Evolutionary conservation across 2,329 filamentous ascomycete species (phyloP).

Genomic region (Tolypocladium endophyticum): DNA sequence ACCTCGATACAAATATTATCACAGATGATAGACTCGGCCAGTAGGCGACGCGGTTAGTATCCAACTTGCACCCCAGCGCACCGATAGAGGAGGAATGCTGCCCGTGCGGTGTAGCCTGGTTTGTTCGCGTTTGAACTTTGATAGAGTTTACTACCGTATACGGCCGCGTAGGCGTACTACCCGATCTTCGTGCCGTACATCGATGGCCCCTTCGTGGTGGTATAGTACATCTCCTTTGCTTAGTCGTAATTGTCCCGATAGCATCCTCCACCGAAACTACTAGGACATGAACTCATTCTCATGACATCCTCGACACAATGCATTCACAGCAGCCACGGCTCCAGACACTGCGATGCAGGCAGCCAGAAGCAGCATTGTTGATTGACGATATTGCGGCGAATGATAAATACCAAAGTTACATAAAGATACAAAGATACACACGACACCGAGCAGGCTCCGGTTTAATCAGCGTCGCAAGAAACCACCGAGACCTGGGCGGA

Average conservation of each 20-base stretch:
- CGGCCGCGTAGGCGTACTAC: conserved; percentile 29
- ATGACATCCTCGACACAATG: too few relatives aligned
- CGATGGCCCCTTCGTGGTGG: conserved; percentile 31
- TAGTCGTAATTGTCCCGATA: conserved; percentile 39
- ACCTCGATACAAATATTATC: conserved; percentile 46
- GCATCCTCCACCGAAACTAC: conserved; percentile 32
- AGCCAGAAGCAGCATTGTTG: too few relatives aligned
- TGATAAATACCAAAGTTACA: too few relatives aligned
- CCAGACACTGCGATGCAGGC: too few relatives aligned
- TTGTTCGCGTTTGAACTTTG: too few relatives aligned
- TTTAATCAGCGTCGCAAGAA: too few relatives aligned
- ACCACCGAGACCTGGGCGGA: too few relatives aligned
- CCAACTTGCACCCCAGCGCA: conserved; percentile 48
- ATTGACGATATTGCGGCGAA: too few relatives aligned
- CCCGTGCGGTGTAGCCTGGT: conserved; percentile 47
- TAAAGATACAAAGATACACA: too few relatives aligned
- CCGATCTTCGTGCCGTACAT: conserved; percentile 24
- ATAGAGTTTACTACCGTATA: conserved; percentile 19
- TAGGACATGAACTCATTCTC: conserved; percentile 23
- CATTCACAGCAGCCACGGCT: too few relatives aligned
- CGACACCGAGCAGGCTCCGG: too few relatives aligned
- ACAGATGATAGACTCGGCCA: conserved; percentile 45
- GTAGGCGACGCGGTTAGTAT: conserved; percentile 51
- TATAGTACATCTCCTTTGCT: conserved; percentile 34
- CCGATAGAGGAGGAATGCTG: conserved; percentile 46